Percentiles rank a stretch among this genome's conserved stretches.
These are phyloP conservation scores for Fusarium oligoseptatum DNA, from an alignment of 2,329 filamentous ascomycete genomes.

Conservation along the genomic window DNA sequence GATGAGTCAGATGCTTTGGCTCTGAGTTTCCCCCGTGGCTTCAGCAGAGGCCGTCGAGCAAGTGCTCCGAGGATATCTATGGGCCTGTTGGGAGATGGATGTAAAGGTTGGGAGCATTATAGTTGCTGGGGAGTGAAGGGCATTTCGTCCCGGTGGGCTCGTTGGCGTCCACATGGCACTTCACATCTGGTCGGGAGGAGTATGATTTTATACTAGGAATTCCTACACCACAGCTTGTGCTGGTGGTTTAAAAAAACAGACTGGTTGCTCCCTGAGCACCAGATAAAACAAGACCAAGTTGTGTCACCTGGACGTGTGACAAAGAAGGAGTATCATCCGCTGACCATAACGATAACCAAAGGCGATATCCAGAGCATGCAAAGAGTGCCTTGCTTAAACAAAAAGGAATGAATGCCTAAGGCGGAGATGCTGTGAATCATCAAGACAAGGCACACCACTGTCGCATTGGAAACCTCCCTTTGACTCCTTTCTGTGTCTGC, in stretches of 20 bases:
- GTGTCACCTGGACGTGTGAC: background rate
- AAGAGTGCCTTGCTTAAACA: background rate
- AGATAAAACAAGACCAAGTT: conserved; percentile 2
- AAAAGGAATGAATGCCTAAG: background rate
- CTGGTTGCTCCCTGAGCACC: conserved; percentile 2
- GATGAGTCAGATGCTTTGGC: conserved; percentile 2
- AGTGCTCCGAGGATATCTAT: background rate
- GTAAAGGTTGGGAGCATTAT: background rate
- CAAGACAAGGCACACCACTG: background rate
- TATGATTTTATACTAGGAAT: conserved; percentile 1
- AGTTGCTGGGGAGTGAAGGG: background rate
- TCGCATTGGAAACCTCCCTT: background rate
- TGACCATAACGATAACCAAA: background rate
- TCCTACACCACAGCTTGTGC: background rate
- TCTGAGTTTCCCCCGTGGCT: background rate
- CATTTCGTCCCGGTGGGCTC: background rate
- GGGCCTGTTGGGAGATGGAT: conserved; percentile 3
- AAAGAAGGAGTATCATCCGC: background rate
- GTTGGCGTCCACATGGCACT: background rate
- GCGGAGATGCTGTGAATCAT: background rate
- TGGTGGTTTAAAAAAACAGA: background rate
- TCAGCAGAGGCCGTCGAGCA: background rate
- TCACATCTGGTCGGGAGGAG: conserved; percentile 4
- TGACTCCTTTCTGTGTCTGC: background rate
- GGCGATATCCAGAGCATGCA: background rate